Conservation (phyloP, 768 basidiomycete genomes). For the Saitozyma sp. region DNA sequence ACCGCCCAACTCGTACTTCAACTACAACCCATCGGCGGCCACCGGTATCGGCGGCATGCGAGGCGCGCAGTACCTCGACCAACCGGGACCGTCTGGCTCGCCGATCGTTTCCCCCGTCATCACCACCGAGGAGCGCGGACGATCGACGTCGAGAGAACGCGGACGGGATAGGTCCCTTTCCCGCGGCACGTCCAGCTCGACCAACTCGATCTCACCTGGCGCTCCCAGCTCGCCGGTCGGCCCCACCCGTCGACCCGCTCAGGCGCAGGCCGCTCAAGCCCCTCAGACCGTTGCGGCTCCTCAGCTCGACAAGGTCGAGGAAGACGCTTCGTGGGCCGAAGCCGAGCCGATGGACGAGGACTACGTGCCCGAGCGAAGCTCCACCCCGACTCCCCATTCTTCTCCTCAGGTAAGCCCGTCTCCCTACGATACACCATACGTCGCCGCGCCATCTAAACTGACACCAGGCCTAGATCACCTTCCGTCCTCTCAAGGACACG, state of each 20-base stretch:
- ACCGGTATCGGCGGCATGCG: constrained; percentile 52
- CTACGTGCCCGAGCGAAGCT: constrained; percentile 26
- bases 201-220: constrained; percentile 23
- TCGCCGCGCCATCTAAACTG: constrained; percentile 20
- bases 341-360: constrained; percentile 3
- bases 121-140: constrained; percentile 12
- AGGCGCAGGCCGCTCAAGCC: constrained; percentile 7
- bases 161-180: too few relatives aligned
- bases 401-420: constrained; percentile 47
- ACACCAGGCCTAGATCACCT: constrained; percentile 40
- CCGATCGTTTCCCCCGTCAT: constrained; percentile 21
- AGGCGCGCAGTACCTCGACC: constrained; percentile 17
- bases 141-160: constrained; percentile 17
- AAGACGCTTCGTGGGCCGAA: constrained; percentile 15
- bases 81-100: constrained; percentile 24
- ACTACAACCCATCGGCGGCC: constrained; percentile 52
- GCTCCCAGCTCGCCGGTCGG: constrained; percentile 14
- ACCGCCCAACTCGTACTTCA: constrained; percentile 46
- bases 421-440: not conserved
- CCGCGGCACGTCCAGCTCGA: constrained; percentile 28
- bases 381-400: constrained; percentile 51
- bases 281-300: constrained; percentile 6
- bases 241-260: not conserved
- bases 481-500: constrained; percentile 48
- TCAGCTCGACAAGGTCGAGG: constrained; percentile 22